Evolutionary conservation across 2,329 filamentous ascomycete genomes (phyloP).

Genomic region (Daldinia sp.): DNA sequence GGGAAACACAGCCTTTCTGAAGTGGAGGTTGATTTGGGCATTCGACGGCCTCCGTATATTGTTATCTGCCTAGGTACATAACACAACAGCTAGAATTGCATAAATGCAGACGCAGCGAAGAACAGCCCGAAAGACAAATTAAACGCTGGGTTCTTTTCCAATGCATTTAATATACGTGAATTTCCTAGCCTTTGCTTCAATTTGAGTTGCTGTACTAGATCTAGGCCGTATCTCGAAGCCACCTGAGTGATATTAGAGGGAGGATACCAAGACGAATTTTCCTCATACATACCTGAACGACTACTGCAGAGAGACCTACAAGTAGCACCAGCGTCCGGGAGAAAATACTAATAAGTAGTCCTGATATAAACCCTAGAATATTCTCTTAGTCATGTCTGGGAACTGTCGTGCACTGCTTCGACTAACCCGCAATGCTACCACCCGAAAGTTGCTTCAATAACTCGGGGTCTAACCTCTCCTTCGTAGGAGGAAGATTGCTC

Average conservation of each 20-base stretch:
- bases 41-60: not conserved
- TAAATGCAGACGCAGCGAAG: conserved; percentile 74
- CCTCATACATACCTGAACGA: conserved; percentile 62
- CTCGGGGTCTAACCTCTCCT: conserved; percentile 45
- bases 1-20: conserved; percentile 78
- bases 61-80: not conserved
- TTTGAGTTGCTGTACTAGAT: conserved; percentile 45
- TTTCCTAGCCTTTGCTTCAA: conserved; percentile 46
- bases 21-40: not conserved
- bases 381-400: conserved; percentile 6
- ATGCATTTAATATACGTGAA: conserved; percentile 56
- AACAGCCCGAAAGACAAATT: conserved; percentile 76
- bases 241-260: conserved; percentile 38
- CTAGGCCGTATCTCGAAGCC: conserved; percentile 47
- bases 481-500: conserved; percentile 18
- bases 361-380: conserved; percentile 64
- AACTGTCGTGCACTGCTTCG: too few relatives aligned
- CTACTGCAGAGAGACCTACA: conserved; percentile 69
- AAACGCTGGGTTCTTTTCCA: conserved; percentile 68
- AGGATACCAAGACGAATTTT: not conserved
- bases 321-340: conserved; percentile 74
- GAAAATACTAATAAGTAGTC: conserved; percentile 73
- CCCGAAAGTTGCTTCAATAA: conserved; percentile 60
- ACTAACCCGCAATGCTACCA: conserved; percentile 61
- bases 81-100: conserved; percentile 51